A percentile compares a stretch with the other conserved stretches of the same genome.
phyloP scores from a whole-genome alignment of 805 yeast species.

The Ogataea thermomethanolica region DNA sequence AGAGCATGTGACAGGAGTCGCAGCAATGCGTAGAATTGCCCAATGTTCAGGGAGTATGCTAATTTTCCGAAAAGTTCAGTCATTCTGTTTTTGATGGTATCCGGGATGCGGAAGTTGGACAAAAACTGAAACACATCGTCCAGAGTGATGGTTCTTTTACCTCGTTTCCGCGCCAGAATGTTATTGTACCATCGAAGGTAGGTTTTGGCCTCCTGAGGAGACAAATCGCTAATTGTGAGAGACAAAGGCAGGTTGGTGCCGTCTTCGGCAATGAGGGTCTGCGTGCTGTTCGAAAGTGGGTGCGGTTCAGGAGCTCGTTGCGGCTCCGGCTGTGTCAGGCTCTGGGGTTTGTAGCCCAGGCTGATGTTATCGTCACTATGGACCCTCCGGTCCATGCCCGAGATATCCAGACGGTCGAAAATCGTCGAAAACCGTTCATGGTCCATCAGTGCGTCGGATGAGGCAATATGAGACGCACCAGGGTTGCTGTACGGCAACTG shows the following conservation, averaged over 20 bases:
- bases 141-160: constrained; percentile 60
- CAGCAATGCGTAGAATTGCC: constrained; percentile 85
- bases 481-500: constrained; percentile 1
- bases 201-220: constrained; percentile 75
- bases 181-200: constrained; percentile 94
- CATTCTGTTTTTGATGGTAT: constrained; percentile 43
- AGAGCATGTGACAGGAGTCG: constrained; percentile 72
- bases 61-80: constrained; percentile 54
- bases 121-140: constrained; percentile 78
- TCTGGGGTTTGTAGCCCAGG: constrained; percentile 7
- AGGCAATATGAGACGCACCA: background rate
- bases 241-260: constrained; percentile 56
- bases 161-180: constrained; percentile 61
- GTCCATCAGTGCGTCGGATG: constrained; percentile 5
- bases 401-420: constrained; percentile 20
- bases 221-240: constrained; percentile 61
- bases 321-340: background rate
- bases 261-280: constrained; percentile 27
- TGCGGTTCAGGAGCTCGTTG: constrained; percentile 4
- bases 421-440: constrained; percentile 22
- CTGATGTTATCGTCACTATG: constrained; percentile 24
- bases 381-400: constrained; percentile 15
- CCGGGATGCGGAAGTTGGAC: constrained; percentile 66
- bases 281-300: constrained; percentile 27
- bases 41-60: constrained; percentile 65